Conservation (phyloP, 345 rosid genomes). For the Boechera retrofracta region DNA sequence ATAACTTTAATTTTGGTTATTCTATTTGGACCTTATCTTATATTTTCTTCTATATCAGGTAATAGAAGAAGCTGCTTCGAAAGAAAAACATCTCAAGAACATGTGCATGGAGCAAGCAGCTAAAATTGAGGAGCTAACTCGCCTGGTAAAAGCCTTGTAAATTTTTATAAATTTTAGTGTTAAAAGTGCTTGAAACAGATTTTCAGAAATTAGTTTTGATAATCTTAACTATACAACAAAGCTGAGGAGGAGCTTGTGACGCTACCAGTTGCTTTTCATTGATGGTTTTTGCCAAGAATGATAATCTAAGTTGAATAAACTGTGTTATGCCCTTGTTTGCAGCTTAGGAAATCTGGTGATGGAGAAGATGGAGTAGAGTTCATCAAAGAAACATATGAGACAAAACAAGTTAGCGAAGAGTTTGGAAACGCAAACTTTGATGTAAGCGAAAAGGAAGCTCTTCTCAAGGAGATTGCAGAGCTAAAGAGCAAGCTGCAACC, state of each 20-base stretch:
- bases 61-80: conserved; percentile 50
- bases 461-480: conserved; percentile 75
- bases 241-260: conserved; percentile 38
- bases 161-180: not conserved
- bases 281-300: not conserved
- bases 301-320: not conserved
- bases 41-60: conserved; percentile 50
- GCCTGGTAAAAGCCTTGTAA: conserved; percentile 46
- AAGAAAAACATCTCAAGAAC: conserved; percentile 53
- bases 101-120: conserved; percentile 71
- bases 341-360: conserved; percentile 33
- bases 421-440: conserved; percentile 45
- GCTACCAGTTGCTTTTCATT: not conserved
- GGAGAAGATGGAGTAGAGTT: conserved; percentile 34
- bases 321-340: conserved; percentile 20
- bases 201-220: conserved; percentile 35
- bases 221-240: conserved; percentile 25
- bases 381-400: conserved; percentile 47
- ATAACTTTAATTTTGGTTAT: not conserved
- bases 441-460: conserved; percentile 70
- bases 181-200: not conserved
- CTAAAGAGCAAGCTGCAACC: conserved; percentile 69
- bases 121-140: conserved; percentile 71
- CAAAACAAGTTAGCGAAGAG: conserved; percentile 58
- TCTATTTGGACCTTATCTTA: not conserved